Conservation (phyloP, 179 eudicot genomes). For the Amaranthus tricolor region DNA sequence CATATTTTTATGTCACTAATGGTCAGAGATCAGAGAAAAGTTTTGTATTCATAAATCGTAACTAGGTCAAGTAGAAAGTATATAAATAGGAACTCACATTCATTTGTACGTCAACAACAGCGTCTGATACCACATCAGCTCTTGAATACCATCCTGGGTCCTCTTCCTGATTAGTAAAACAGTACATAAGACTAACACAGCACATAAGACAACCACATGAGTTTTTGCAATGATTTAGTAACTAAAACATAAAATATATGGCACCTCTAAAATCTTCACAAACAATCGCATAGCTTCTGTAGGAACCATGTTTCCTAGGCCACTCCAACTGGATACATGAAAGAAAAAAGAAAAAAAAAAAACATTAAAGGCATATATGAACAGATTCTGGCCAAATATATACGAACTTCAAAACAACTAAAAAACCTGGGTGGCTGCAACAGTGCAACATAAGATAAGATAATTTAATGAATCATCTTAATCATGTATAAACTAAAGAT, state of each 20-base stretch:
- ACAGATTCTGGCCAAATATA: neutral
- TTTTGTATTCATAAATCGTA: neutral
- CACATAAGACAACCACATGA: neutral
- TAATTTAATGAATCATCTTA: neutral
- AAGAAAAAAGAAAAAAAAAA: neutral
- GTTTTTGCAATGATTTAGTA: neutral
- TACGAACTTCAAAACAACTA: neutral
- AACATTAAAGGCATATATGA: constrained; percentile 11
- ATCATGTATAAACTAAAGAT: neutral
- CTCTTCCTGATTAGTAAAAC: constrained; percentile 58
- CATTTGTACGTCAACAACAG: constrained; percentile 64
- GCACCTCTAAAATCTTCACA: constrained; percentile 95
- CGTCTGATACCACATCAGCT: constrained; percentile 56
- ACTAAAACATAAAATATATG: constrained; percentile 3
- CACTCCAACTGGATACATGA: constrained; percentile 79
- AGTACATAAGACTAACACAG: constrained; percentile 2
- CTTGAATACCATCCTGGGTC: constrained; percentile 99
- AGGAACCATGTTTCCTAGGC: constrained; percentile 84
- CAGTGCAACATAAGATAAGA: neutral
- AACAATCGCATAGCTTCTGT: constrained; percentile 98
- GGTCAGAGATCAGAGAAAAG: neutral
- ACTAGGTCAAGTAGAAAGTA: neutral
- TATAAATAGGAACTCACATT: constrained; percentile 53
- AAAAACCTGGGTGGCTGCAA: neutral
- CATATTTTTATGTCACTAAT: too few relatives aligned